These are phyloP conservation scores for Tylopilus plumbeoviolaceoides DNA, from an alignment of 768 basidiomycete species.

Conservation along the genomic window DNA sequence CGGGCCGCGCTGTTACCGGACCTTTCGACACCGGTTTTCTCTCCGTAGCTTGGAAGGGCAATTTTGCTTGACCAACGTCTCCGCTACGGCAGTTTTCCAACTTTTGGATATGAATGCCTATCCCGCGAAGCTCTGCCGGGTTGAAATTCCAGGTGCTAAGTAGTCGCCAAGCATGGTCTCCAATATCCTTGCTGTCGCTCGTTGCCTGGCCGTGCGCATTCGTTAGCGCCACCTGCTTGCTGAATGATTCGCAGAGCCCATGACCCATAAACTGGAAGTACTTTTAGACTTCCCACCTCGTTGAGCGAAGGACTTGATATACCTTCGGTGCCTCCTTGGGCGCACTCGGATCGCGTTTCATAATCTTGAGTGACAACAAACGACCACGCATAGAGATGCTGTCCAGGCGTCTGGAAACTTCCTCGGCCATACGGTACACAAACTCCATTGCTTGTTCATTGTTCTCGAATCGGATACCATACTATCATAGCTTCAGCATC, in stretches of 20 bases:
- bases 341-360: constrained; percentile 82
- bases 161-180: constrained; percentile 71
- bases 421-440: constrained; percentile 68
- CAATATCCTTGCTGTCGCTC: constrained; percentile 67
- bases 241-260: constrained; percentile 79
- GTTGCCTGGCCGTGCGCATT: constrained; percentile 66
- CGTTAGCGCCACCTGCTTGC: constrained; percentile 61
- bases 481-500: constrained; percentile 44
- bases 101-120: constrained; percentile 89
- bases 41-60: constrained; percentile 49
- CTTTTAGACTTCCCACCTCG: neutral
- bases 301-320: constrained; percentile 7
- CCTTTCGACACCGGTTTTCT: constrained; percentile 1
- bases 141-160: constrained; percentile 73
- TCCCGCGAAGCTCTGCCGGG: constrained; percentile 82
- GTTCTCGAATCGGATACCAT: constrained; percentile 90
- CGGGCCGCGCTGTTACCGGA: constrained; percentile 1
- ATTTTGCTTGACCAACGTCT: constrained; percentile 52
- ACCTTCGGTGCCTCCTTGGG: constrained; percentile 92
- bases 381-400: constrained; percentile 66
- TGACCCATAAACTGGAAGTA: constrained; percentile 79
- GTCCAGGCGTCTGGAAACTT: constrained; percentile 71
- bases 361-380: constrained; percentile 79
- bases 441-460: constrained; percentile 79
- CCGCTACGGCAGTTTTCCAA: constrained; percentile 51